Percentiles rank a stretch among this genome's conserved stretches.
These are phyloP conservation scores for Trichoderma atroviride DNA, from an alignment of 2,329 filamentous ascomycete species.

Conservation along the genomic window DNA sequence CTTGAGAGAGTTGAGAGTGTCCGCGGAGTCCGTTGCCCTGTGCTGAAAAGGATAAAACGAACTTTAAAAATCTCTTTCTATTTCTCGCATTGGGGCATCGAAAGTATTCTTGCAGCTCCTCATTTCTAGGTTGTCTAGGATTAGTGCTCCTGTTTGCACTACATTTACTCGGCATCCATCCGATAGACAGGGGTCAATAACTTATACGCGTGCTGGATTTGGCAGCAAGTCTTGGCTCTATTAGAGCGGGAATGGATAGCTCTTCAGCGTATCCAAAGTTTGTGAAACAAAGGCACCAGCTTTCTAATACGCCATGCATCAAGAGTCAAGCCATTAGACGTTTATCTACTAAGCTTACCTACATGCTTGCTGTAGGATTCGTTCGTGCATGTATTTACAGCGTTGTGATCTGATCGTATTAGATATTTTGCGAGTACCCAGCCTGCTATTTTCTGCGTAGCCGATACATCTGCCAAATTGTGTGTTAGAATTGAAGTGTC, in stretches of 20 bases:
- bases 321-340: neutral
- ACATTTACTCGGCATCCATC: neutral
- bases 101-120: neutral
- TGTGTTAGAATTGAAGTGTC: no score
- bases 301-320: neutral
- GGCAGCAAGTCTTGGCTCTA: neutral
- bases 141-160: neutral
- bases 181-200: neutral
- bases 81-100: no score
- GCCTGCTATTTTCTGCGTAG: neutral
- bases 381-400: neutral
- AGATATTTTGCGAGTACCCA: neutral
- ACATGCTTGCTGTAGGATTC: neutral
- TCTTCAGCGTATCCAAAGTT: neutral
- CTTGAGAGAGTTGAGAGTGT: neutral
- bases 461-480: neutral
- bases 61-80: no score
- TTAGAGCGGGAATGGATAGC: neutral
- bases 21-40: neutral
- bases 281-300: neutral
- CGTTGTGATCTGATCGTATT: neutral
- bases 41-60: neutral
- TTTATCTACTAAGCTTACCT: neutral
- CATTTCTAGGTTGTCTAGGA: neutral
- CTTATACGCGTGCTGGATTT: neutral